A percentile compares a stretch with the other conserved stretches of the same genome.
phyloP scores from a whole-genome alignment of 2,329 filamentous ascomycete species.

The Catunica adiposa region DNA sequence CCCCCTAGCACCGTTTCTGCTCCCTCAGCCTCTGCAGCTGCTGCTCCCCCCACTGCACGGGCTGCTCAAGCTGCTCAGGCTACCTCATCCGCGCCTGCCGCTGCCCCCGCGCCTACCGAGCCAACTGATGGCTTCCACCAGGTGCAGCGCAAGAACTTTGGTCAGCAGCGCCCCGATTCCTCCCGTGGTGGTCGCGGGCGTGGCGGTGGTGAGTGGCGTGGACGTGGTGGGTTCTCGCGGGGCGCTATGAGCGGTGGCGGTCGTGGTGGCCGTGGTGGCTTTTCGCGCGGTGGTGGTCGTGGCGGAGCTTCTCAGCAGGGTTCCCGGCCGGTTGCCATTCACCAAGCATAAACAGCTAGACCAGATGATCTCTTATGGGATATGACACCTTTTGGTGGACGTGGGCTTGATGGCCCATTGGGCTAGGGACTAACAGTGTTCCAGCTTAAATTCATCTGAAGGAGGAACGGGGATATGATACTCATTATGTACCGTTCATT shows the following conservation, averaged over 20 bases:
- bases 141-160: conserved; percentile 38
- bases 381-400: background rate
- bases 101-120: conserved; percentile 21
- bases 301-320: conserved; percentile 21
- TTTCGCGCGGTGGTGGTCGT: conserved; percentile 26
- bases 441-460: background rate
- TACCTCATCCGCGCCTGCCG: conserved; percentile 22
- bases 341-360: conserved; percentile 6
- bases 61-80: background rate
- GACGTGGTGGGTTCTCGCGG: conserved; percentile 21
- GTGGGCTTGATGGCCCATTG: background rate
- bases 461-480: background rate
- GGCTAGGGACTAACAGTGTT: background rate
- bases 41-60: conserved; percentile 29
- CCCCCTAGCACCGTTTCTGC: too few relatives aligned
- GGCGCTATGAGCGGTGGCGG: conserved; percentile 34
- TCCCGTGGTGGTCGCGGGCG: conserved; percentile 32
- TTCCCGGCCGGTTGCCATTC: conserved; percentile 21
- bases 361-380: background rate
- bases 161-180: conserved; percentile 6
- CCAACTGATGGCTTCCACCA: conserved; percentile 51
- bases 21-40: conserved; percentile 16
- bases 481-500: background rate
- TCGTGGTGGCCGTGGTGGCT: conserved; percentile 34
- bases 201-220: conserved; percentile 29